These are phyloP conservation scores for Trichoderma sp. DNA, from an alignment of 2,329 filamentous ascomycete genomes.

Conservation along the genomic window DNA sequence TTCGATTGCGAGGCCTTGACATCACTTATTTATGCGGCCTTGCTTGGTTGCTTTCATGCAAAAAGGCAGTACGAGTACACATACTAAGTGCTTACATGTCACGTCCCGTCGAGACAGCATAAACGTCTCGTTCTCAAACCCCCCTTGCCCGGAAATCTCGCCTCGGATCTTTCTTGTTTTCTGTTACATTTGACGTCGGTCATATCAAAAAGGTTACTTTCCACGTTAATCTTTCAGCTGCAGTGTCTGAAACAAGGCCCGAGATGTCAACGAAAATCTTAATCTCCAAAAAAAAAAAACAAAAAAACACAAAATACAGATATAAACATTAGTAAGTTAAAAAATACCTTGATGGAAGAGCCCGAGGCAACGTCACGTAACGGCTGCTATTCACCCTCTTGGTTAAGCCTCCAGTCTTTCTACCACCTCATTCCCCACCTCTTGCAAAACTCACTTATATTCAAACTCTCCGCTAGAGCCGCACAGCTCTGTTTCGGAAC, in stretches of 20 bases:
- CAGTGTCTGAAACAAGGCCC: not conserved
- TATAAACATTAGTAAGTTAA: not conserved
- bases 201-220: not conserved
- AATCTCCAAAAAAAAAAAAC: not conserved
- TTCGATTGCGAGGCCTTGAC: not conserved
- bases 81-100: not conserved
- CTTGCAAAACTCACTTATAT: not conserved
- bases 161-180: not conserved
- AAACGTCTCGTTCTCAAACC: not conserved
- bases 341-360: too few relatives aligned
- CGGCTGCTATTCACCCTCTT: not conserved
- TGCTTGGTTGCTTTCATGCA: not conserved
- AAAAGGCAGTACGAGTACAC: not conserved
- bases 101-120: not conserved
- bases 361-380: not conserved
- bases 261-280: not conserved
- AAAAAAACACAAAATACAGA: not conserved
- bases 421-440: not conserved
- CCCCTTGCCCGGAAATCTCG: not conserved
- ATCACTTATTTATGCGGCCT: not conserved
- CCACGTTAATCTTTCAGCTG: not conserved
- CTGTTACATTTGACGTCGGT: not conserved
- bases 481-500: slow-evolving; percentile 4
- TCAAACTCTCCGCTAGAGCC: slow-evolving; percentile 8
- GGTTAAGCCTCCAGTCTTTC: not conserved